Conservation (phyloP, 2,329 filamentous ascomycete genomes). For the Pseudocercospora fijiensis region DNA sequence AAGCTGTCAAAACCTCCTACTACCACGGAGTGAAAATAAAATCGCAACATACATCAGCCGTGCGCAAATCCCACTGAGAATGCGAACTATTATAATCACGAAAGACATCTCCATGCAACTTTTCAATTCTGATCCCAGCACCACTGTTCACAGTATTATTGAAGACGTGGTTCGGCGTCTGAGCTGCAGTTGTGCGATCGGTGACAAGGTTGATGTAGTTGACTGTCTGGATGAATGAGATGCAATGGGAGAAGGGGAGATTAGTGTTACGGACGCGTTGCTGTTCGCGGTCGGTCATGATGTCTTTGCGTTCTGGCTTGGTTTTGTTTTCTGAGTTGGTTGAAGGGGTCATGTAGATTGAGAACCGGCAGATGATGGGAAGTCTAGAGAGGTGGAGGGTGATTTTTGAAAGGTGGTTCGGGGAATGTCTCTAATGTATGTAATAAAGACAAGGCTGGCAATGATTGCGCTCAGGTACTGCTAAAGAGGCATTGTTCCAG, state of each 20-base stretch:
- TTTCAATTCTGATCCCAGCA: background rate
- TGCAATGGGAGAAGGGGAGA: background rate
- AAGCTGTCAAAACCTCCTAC: background rate
- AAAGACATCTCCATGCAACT: background rate
- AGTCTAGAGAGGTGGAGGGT: background rate
- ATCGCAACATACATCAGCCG: background rate
- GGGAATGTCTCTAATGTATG: background rate
- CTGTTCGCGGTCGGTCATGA: background rate
- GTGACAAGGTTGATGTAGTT: background rate
- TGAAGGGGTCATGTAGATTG: background rate
- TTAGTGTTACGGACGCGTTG: background rate
- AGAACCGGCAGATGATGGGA: background rate
- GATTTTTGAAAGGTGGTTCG: background rate
- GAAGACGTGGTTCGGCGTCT: background rate
- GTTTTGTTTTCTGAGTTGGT: background rate
- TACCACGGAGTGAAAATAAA: background rate
- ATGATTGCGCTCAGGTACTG: background rate
- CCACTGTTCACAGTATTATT: background rate
- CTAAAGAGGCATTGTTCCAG: background rate
- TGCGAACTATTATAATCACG: background rate
- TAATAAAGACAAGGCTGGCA: background rate
- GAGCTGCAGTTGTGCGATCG: background rate
- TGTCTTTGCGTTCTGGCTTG: background rate
- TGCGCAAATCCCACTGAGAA: background rate
- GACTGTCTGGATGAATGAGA: background rate